Conservation (phyloP, 164 flowering plant species). For the Tinospora cordifolia region DNA sequence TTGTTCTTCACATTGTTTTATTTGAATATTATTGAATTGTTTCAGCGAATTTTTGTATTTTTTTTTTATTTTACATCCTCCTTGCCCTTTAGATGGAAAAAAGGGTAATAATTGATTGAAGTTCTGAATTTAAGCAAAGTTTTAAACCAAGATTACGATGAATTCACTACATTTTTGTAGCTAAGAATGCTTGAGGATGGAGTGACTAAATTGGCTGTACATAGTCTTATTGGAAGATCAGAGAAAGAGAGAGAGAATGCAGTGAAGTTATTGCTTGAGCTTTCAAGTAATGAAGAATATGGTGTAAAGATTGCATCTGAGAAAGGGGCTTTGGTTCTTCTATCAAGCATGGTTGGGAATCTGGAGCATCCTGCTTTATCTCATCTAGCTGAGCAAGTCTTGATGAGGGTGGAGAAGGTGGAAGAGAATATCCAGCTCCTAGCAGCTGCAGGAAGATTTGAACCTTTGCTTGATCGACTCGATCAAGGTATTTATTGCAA, state of each 20-base stretch:
- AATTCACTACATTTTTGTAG: constrained; percentile 20
- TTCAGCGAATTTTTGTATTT: no score
- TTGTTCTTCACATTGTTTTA: no score
- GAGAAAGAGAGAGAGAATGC: constrained; percentile 51
- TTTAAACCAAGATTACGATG: not conserved
- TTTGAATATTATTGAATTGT: no score
- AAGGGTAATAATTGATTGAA: no score
- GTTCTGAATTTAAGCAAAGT: no score
- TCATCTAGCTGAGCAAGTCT: constrained; percentile 49
- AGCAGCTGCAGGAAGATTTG: constrained; percentile 59
- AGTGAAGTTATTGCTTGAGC: constrained; percentile 46
- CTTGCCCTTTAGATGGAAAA: no score
- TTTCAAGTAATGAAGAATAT: constrained; percentile 37
- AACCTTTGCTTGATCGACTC: constrained; percentile 46
- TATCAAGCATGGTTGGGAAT: constrained; percentile 48
- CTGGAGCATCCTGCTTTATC: constrained; percentile 41
- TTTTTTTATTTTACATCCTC: no score
- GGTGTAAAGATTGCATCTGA: constrained; percentile 45
- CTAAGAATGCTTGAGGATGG: constrained; percentile 47
- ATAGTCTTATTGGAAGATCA: constrained; percentile 44
- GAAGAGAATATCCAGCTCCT: constrained; percentile 42
- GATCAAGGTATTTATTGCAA: constrained; percentile 31
- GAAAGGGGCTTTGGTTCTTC: constrained; percentile 56
- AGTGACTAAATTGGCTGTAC: constrained; percentile 41
- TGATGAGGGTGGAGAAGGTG: constrained; percentile 36